Evolutionary conservation across 345 rosid genomes (phyloP).

Genomic region (Clausena lansium): DNA sequence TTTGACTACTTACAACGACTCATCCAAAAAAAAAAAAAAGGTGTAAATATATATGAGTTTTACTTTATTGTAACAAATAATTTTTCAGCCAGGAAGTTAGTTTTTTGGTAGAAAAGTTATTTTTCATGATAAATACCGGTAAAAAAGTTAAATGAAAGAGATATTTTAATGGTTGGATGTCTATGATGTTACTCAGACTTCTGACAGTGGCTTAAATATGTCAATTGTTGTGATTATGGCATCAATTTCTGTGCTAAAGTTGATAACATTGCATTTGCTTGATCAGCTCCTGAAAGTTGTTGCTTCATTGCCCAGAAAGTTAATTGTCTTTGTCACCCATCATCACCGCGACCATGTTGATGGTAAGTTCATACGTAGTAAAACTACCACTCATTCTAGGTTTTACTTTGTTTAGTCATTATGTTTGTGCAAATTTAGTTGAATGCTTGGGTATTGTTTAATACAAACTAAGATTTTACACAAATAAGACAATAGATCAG

Average conservation of each 20-base stretch:
- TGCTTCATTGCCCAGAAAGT: slow-evolving; percentile 64
- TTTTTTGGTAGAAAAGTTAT: too few relatives aligned
- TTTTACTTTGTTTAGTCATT: neutral
- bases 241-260: slow-evolving; percentile 4
- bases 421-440: neutral
- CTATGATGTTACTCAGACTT: neutral
- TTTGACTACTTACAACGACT: neutral
- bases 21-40: neutral
- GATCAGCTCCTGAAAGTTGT: slow-evolving; percentile 66
- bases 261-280: slow-evolving; percentile 24
- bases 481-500: neutral
- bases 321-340: slow-evolving; percentile 81
- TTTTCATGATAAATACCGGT: neutral
- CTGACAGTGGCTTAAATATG: neutral
- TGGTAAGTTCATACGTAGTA: slow-evolving; percentile 41
- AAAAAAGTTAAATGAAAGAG: neutral
- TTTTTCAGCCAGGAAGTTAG: neutral
- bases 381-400: neutral
- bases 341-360: slow-evolving; percentile 85
- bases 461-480: neutral
- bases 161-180: neutral
- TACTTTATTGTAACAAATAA: neutral
- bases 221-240: slow-evolving; percentile 4
- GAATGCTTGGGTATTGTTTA: neutral
- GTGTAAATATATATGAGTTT: neutral